Base-by-base conservation (phyloP, 2,329 filamentous ascomycete genomes). In the Davidsoniella eucalypti region DNA sequence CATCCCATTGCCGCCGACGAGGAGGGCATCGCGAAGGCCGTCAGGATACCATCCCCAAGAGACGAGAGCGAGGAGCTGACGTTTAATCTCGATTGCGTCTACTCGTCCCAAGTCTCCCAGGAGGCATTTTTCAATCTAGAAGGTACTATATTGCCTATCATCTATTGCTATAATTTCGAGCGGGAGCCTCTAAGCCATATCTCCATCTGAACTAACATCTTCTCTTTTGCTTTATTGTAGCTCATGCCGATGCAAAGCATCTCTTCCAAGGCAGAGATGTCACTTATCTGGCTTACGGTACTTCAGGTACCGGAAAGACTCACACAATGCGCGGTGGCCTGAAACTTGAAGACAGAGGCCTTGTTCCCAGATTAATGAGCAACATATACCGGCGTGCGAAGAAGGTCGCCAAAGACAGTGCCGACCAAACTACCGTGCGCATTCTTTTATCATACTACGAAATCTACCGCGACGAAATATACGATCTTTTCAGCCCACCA, bases 401-500 rank as follows among this genome's bases (percentile, higher is more conserved):
- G 65, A 94, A 93, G 69, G 80, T 92, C 16, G 75, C 78, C 56
- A 92, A 90, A 64, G 87, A 94, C 59, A 75, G 80, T 2, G 70
- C 72, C 4, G 84, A 80, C 9, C 69, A 78, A 47, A 88, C 81
- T 0, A 72, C 69, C 2, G 84, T 93, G 18, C 69, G 77, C 7
- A 85, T 94, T 14, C 72, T 78, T 10, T 73, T 95, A 59, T 88
- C 85, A 25, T 95, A 95, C 67, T 94, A 94, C 67, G 88, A 95
- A 63, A 94, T 95, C 57, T 95, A 95, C 67, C 94, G 93, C 63
- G 88, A 95, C 68, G 90, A 90, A 62, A 87, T 94, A 17, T 94
- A 82, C 60, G 88, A 95, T 62, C 69, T 95, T 29, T 86, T 95
- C 57, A 85, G 94, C 62, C 72, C 87, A 0, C 83, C 81, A 0